Percentiles rank a stretch among this genome's conserved stretches.
Evolutionary conservation across 2,329 filamentous ascomycete genomes (phyloP).

Genomic region (Lachnellula occidentalis): DNA sequence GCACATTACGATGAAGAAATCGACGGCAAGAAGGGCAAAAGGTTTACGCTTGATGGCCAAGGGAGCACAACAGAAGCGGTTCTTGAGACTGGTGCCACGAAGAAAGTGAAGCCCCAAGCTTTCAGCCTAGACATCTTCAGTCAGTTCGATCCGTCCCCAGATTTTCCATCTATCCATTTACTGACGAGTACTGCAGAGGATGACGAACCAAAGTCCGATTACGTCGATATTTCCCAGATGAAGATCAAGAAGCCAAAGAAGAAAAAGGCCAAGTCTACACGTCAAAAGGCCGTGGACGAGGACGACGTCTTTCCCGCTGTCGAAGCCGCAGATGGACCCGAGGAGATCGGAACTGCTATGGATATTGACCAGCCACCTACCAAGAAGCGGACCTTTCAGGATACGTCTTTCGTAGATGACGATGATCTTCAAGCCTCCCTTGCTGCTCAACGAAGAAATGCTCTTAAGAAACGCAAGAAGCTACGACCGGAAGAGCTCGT

Average conservation of each 20-base stretch:
- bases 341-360: slow-evolving; percentile 53
- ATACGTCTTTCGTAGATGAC: slow-evolving; percentile 76
- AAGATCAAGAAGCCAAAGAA: slow-evolving; percentile 95
- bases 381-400: slow-evolving; percentile 60
- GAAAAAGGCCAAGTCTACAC: slow-evolving; percentile 74
- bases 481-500: slow-evolving; percentile 81
- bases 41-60: slow-evolving; percentile 77
- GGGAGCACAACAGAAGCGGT: slow-evolving; percentile 63
- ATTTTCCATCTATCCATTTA: slow-evolving; percentile 14
- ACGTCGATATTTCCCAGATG: slow-evolving; percentile 77
- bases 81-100: slow-evolving; percentile 43
- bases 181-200: slow-evolving; percentile 47
- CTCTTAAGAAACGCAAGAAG: slow-evolving; percentile 89
- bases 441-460: slow-evolving; percentile 73
- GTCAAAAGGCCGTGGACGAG: slow-evolving; percentile 62
- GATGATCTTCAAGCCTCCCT: slow-evolving; percentile 86
- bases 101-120: slow-evolving; percentile 59
- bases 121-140: slow-evolving; percentile 71
- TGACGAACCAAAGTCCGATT: slow-evolving; percentile 71
- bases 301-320: slow-evolving; percentile 50
- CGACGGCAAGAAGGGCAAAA: slow-evolving; percentile 79
- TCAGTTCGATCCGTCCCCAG: slow-evolving; percentile 29
- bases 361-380: slow-evolving; percentile 62
- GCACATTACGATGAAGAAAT: slow-evolving; percentile 96
- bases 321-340: slow-evolving; percentile 25